phyloP scores from a whole-genome alignment of 225 moss, liverwort and hornwort species.

The Pleurozium schreberi region DNA sequence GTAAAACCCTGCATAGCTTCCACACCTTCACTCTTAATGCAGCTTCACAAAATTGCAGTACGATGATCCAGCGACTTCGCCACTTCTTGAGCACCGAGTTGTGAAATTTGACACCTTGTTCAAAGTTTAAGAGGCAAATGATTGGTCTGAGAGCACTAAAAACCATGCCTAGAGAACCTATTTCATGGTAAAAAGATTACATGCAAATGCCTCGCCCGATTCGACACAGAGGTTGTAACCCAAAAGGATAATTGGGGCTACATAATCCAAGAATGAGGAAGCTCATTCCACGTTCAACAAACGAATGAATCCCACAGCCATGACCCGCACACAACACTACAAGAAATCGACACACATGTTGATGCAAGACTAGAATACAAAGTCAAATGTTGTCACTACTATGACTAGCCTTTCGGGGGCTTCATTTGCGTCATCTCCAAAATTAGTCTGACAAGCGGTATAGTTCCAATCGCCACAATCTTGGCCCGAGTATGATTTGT shows the following conservation, averaged over 20 bases:
- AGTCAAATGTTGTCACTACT: not conserved
- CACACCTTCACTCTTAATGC: not conserved
- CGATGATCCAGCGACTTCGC: not conserved
- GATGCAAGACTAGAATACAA: conserved; percentile 23
- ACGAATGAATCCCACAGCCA: not conserved
- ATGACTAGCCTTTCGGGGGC: conserved; percentile 21
- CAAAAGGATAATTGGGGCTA: not conserved
- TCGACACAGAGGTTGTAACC: not conserved
- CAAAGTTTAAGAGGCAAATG: not conserved
- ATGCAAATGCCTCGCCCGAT: conserved; percentile 4
- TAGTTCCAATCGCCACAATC: conserved; percentile 72
- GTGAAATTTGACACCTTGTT: not conserved
- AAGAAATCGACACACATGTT: not conserved
- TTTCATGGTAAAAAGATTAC: conserved; percentile 4
- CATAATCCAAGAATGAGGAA: conserved; percentile 17
- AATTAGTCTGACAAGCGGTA: conserved; percentile 72
- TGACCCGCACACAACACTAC: not conserved
- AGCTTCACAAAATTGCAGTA: not conserved
- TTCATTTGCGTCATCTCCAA: conserved; percentile 66
- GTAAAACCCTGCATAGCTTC: not conserved
- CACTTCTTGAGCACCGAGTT: not conserved
- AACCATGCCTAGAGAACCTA: not conserved
- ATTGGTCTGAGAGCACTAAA: conserved; percentile 1
- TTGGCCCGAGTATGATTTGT: conserved; percentile 62
- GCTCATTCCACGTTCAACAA: not conserved